Percentiles rank a stretch among this genome's conserved stretches.
phyloP scores from a whole-genome alignment of 176 grass and related monocot species.

The Tillandsia fasciculata region DNA sequence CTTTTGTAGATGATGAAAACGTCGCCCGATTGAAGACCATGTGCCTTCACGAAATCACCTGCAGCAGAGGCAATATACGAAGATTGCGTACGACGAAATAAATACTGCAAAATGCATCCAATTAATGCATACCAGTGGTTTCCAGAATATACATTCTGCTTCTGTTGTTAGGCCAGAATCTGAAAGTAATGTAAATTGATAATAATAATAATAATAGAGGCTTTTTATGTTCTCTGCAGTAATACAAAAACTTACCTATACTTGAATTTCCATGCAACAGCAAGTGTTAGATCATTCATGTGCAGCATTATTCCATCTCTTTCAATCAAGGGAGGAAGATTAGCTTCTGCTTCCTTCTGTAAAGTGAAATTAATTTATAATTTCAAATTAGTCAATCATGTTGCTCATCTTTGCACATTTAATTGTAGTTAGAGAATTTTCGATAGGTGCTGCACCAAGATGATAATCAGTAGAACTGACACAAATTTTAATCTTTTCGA shows the following conservation, averaged over 20 bases:
- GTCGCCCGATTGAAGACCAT: slow-evolving; percentile 46
- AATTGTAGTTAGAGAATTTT: no score
- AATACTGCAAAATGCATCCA: background rate
- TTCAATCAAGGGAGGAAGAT: slow-evolving; percentile 61
- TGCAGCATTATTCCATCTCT: slow-evolving; percentile 49
- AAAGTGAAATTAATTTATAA: slow-evolving; percentile 17
- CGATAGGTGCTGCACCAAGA: no score
- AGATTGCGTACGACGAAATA: background rate
- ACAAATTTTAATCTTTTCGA: no score
- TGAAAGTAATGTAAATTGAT: slow-evolving; percentile 15
- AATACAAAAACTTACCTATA: slow-evolving; percentile 46
- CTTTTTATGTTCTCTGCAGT: background rate
- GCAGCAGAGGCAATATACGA: slow-evolving; percentile 8
- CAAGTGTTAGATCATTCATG: slow-evolving; percentile 66
- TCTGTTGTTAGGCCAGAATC: slow-evolving; percentile 93
- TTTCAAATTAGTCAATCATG: background rate
- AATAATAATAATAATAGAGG: background rate
- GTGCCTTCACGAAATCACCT: slow-evolving; percentile 73
- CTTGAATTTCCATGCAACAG: slow-evolving; percentile 72
- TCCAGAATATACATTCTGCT: slow-evolving; percentile 88
- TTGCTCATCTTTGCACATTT: no score
- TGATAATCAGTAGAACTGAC: no score
- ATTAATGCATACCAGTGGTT: slow-evolving; percentile 34
- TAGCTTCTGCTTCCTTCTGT: slow-evolving; percentile 73
- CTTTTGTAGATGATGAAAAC: slow-evolving; percentile 43